A percentile compares a stretch with the other conserved stretches of the same genome.
Conservation (phyloP, 768 basidiomycete species). For the Mycena belliarum region DNA sequence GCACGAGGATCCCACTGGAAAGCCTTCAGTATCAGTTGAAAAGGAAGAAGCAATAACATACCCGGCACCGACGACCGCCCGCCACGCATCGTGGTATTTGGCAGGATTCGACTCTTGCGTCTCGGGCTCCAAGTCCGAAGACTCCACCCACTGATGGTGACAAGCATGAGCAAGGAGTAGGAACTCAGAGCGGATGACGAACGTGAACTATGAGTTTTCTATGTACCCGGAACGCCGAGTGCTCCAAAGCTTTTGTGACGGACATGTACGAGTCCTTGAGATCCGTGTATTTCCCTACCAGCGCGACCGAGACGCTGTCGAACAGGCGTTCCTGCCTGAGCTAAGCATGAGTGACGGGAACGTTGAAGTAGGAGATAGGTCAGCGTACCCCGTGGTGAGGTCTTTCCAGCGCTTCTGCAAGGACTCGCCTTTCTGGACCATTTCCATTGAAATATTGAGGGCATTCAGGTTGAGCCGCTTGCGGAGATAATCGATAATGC, state of each 20-base stretch:
- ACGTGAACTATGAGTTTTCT: conserved; percentile 83
- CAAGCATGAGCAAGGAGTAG: background rate
- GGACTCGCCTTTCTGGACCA: conserved; percentile 60
- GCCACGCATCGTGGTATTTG: conserved; percentile 95
- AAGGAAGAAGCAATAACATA: conserved; percentile 36
- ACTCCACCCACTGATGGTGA: conserved; percentile 84
- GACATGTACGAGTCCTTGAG: conserved; percentile 99
- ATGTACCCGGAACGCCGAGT: conserved; percentile 91
- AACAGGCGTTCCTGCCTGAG: conserved; percentile 89
- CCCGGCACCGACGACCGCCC: conserved; percentile 87
- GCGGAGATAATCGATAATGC: conserved; percentile 82
- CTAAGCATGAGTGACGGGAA: too few species aligned
- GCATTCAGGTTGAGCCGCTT: conserved; percentile 76
- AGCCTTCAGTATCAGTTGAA: conserved; percentile 9
- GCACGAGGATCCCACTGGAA: conserved; percentile 89
- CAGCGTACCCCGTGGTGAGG: conserved; percentile 70
- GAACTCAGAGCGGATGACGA: conserved; percentile 26
- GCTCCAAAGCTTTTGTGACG: conserved; percentile 94
- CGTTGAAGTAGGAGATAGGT: background rate
- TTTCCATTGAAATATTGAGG: conserved; percentile 53
- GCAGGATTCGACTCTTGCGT: conserved; percentile 80
- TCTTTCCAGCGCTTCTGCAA: conserved; percentile 81
- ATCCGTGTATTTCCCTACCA: conserved; percentile 97
- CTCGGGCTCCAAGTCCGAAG: conserved; percentile 84
- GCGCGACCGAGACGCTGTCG: conserved; percentile 83